These are phyloP conservation scores for Gossypium gossypioides DNA, from an alignment of 441 rosid species.

Conservation along the genomic window DNA sequence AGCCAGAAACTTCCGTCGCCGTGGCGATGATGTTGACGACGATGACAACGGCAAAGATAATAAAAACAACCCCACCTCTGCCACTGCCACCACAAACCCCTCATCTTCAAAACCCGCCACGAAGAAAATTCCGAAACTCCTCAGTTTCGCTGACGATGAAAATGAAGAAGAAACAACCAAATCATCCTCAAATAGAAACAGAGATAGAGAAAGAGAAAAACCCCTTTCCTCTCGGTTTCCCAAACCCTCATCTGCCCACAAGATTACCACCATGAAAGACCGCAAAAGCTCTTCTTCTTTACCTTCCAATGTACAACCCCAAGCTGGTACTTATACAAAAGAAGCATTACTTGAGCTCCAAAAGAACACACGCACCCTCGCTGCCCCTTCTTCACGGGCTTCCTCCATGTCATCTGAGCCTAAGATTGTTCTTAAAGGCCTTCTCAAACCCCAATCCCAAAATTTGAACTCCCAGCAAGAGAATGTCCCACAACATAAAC, in stretches of 20 bases:
- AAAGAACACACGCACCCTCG: conserved; percentile 74
- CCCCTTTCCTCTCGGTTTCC: not conserved
- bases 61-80: not conserved
- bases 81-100: conserved; percentile 16
- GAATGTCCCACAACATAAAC: conserved; percentile 18
- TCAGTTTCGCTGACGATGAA: conserved; percentile 67
- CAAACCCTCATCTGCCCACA: conserved; percentile 47
- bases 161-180: conserved; percentile 32
- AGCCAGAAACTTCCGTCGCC: conserved; percentile 68
- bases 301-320: conserved; percentile 58
- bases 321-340: conserved; percentile 67
- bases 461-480: conserved; percentile 22
- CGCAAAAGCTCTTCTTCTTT: conserved; percentile 28
- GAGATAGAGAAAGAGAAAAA: conserved; percentile 19
- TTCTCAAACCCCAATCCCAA: conserved; percentile 39
- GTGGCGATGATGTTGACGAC: conserved; percentile 38
- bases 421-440: conserved; percentile 60
- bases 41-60: not conserved
- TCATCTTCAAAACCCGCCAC: conserved; percentile 51
- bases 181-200: conserved; percentile 12
- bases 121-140: conserved; percentile 38
- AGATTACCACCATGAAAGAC: conserved; percentile 45
- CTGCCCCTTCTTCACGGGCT: conserved; percentile 38
- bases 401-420: conserved; percentile 34
- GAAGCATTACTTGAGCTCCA: conserved; percentile 64